A percentile compares a stretch with the other conserved stretches of the same genome.
Conservation (phyloP, 2,329 filamentous ascomycete species). For the Phaeophleospora eucalypticola region DNA sequence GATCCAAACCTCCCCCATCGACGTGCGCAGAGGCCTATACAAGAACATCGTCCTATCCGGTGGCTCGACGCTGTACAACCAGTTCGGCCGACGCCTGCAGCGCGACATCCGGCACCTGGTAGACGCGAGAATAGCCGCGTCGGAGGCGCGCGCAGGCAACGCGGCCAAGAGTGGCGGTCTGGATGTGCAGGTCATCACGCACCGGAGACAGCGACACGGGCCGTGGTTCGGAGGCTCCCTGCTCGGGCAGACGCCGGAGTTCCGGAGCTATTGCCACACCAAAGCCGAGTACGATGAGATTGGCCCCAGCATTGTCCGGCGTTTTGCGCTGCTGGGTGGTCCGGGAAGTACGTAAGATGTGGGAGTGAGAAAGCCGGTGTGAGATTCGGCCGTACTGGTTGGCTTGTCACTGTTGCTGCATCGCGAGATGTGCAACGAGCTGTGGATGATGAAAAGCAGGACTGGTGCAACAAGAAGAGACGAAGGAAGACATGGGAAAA, state of each 20-base stretch:
- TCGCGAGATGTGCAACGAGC: background rate
- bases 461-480: background rate
- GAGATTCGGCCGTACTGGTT: background rate
- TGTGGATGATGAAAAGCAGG: background rate
- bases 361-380: background rate
- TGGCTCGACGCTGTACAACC: conserved; percentile 96
- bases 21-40: conserved; percentile 93
- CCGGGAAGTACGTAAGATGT: conserved; percentile 69
- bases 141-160: conserved; percentile 77
- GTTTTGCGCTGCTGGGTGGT: conserved; percentile 89
- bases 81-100: conserved; percentile 93
- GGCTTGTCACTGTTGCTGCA: background rate
- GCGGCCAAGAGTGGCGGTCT: conserved; percentile 89
- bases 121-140: conserved; percentile 86
- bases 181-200: conserved; percentile 94
- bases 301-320: conserved; percentile 88
- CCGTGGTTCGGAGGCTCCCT: conserved; percentile 98
- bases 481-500: background rate
- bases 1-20: conserved; percentile 95
- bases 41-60: conserved; percentile 99
- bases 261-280: conserved; percentile 95
- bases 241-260: conserved; percentile 94
- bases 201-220: conserved; percentile 94
- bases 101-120: conserved; percentile 95
- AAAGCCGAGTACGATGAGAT: conserved; percentile 82